Percentiles rank a stretch among this genome's conserved stretches.
Evolutionary conservation across 805 yeast genomes (phyloP).

Genomic region (Kodamaea neixiangensis): DNA sequence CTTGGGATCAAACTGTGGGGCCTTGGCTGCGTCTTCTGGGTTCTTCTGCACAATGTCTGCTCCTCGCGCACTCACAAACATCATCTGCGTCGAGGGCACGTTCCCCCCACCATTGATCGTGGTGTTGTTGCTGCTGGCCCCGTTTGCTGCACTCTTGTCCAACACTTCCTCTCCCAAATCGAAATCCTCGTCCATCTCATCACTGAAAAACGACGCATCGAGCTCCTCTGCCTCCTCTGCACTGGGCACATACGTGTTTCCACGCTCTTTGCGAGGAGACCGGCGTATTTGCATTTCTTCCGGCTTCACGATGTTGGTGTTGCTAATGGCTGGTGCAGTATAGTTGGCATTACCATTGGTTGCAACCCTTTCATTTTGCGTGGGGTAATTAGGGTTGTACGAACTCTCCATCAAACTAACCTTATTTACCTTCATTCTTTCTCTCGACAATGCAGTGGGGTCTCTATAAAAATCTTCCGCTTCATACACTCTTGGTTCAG

Average conservation of each 20-base stretch:
- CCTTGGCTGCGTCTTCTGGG: constrained; percentile 44
- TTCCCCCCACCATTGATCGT: constrained; percentile 1
- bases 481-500: constrained; percentile 24
- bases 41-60: constrained; percentile 56
- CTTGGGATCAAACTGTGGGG: constrained; percentile 57
- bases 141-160: background rate
- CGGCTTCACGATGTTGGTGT: background rate
- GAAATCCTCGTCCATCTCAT: constrained; percentile 28
- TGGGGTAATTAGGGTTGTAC: background rate
- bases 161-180: constrained; percentile 3
- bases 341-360: background rate
- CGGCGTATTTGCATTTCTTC: background rate
- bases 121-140: background rate
- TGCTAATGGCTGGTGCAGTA: background rate
- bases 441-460: constrained; percentile 33
- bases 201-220: constrained; percentile 46
- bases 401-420: constrained; percentile 13
- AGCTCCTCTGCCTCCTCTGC: constrained; percentile 29
- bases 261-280: constrained; percentile 8
- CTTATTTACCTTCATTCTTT: constrained; percentile 17
- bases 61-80: constrained; percentile 65
- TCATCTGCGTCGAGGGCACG: constrained; percentile 12
- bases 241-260: constrained; percentile 13
- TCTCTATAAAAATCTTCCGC: constrained; percentile 39
- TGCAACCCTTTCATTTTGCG: background rate